Evolutionary conservation across 2,329 filamentous ascomycete species (phyloP).

Genomic region (Ramichloridium luteum): DNA sequence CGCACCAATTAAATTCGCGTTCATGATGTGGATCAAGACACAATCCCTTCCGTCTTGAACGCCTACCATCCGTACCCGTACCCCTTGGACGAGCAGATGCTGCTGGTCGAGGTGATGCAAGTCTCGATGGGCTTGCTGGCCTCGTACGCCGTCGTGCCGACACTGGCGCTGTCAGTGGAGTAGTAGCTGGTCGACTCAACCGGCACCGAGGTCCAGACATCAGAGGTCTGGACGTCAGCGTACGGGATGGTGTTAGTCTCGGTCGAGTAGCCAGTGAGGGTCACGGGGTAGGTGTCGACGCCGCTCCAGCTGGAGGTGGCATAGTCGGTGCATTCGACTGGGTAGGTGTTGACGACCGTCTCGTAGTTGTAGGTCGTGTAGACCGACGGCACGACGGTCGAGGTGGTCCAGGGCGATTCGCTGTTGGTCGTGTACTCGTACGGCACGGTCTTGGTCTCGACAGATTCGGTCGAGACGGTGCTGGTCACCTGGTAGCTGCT

Average conservation of each 20-base stretch:
- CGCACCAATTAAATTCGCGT: too few species aligned
- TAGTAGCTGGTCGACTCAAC: neutral
- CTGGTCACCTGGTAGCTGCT: conserved; percentile 6
- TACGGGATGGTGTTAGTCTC: neutral
- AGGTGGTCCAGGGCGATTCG: neutral
- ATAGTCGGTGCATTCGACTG: neutral
- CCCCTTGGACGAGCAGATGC: too few species aligned
- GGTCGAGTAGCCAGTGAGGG: neutral
- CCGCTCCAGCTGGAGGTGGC: neutral
- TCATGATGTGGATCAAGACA: too few species aligned
- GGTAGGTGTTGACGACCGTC: neutral
- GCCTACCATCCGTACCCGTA: too few species aligned
- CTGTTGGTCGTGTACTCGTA: neutral
- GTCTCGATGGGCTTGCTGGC: too few species aligned
- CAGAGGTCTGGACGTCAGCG: neutral
- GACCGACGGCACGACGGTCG: neutral
- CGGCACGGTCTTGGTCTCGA: conserved; percentile 2
- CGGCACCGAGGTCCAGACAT: too few species aligned
- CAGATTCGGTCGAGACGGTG: conserved; percentile 12
- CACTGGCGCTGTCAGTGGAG: neutral
- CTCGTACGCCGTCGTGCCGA: too few species aligned
- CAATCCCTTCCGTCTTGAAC: too few species aligned
- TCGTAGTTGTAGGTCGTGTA: neutral
- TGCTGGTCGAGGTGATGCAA: too few species aligned
- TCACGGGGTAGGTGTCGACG: neutral